Evolutionary conservation across 495 filamentous ascomycete genomes (phyloP).

Genomic region (Pyrenula aspistea): DNA sequence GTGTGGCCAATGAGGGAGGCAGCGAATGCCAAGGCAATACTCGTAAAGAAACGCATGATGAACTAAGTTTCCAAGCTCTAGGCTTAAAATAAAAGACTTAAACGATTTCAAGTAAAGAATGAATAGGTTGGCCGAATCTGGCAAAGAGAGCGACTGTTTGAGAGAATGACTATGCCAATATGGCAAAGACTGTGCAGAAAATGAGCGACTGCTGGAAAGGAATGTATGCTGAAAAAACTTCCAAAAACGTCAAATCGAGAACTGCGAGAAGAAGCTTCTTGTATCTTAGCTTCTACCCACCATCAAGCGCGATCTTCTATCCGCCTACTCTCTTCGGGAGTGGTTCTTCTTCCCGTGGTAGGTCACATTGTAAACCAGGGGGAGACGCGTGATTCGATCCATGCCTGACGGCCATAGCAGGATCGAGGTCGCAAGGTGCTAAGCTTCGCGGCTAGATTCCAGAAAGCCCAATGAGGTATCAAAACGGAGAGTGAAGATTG

Average conservation of each 20-base stretch:
- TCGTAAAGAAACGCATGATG: background rate
- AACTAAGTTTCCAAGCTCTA: background rate
- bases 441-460: background rate
- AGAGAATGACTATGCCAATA: background rate
- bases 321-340: background rate
- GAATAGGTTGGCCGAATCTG: too few relatives aligned
- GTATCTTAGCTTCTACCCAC: background rate
- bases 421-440: background rate
- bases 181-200: too few relatives aligned
- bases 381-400: background rate
- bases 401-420: background rate
- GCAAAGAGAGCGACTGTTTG: background rate
- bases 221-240: background rate
- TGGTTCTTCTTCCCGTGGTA: background rate
- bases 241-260: background rate
- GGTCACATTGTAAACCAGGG: background rate
- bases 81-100: background rate
- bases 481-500: background rate
- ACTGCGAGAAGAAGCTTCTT: background rate
- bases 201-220: background rate
- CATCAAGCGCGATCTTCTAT: background rate
- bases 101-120: background rate
- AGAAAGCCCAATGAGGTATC: background rate
- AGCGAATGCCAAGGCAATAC: background rate
- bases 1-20: background rate